Evolutionary conservation across 2,329 filamentous ascomycete genomes (phyloP).

Genomic region (Huntiella abstrusa): DNA sequence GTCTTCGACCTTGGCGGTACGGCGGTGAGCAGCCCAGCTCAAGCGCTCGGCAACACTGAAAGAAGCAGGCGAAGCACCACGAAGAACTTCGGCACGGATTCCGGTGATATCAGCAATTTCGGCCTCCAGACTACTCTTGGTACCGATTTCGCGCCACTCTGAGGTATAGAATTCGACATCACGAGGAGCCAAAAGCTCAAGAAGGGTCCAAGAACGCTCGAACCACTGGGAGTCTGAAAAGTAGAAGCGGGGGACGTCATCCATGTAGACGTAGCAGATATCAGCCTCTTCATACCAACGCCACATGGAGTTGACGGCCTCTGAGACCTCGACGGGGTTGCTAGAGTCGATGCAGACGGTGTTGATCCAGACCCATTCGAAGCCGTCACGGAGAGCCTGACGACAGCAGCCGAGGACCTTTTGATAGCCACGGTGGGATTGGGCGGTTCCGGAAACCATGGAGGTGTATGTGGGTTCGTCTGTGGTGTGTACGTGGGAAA

Average conservation of each 20-base stretch:
- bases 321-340: slow-evolving; percentile 15
- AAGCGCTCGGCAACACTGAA: slow-evolving; percentile 14
- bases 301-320: slow-evolving; percentile 16
- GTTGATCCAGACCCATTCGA: slow-evolving; percentile 16
- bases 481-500: slow-evolving; percentile 18
- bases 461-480: slow-evolving; percentile 16
- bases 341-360: slow-evolving; percentile 18
- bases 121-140: slow-evolving; percentile 13
- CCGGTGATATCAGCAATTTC: slow-evolving; percentile 13
- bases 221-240: slow-evolving; percentile 14
- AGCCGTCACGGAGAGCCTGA: slow-evolving; percentile 13
- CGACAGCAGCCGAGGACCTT: slow-evolving; percentile 14
- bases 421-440: slow-evolving; percentile 7
- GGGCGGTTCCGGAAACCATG: slow-evolving; percentile 11
- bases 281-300: slow-evolving; percentile 15
- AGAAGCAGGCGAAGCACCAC: slow-evolving; percentile 2
- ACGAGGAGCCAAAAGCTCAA: slow-evolving; percentile 17
- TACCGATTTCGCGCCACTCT: slow-evolving; percentile 16
- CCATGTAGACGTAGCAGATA: slow-evolving; percentile 16
- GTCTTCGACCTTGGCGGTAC: slow-evolving; percentile 16
- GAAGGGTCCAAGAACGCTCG: slow-evolving; percentile 16
- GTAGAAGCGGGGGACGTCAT: slow-evolving; percentile 13
- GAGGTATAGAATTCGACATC: slow-evolving; percentile 16
- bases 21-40: slow-evolving; percentile 16
- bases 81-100: slow-evolving; percentile 14